A percentile compares a stretch with the other conserved stretches of the same genome.
phyloP scores from a whole-genome alignment of 1,284 basidiomycete species.

The Mycosarcoma mackinlayi region DNA sequence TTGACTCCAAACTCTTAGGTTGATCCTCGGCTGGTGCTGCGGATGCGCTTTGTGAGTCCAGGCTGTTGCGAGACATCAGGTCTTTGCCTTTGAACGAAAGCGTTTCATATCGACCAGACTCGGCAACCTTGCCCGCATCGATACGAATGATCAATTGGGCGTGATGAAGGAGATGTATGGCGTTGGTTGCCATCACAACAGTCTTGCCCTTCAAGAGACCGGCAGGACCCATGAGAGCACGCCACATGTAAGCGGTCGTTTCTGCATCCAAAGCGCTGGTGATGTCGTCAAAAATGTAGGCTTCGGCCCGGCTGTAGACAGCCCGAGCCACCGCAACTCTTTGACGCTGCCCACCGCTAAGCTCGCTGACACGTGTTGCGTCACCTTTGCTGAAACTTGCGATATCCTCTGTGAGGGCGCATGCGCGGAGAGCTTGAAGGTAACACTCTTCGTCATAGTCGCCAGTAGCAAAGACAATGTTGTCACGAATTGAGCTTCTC shows the following conservation, averaged over 20 bases:
- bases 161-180: slow-evolving; percentile 47
- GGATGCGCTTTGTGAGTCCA: slow-evolving; percentile 33
- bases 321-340: slow-evolving; percentile 62
- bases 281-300: slow-evolving; percentile 64
- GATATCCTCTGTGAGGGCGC: slow-evolving; percentile 58
- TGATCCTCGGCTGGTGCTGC: slow-evolving; percentile 8
- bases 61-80: slow-evolving; percentile 41
- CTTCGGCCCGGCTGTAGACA: slow-evolving; percentile 58
- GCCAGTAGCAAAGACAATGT: slow-evolving; percentile 59
- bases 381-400: slow-evolving; percentile 57
- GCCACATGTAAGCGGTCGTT: slow-evolving; percentile 72
- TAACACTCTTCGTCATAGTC: slow-evolving; percentile 56
- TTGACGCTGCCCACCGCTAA: slow-evolving; percentile 64
- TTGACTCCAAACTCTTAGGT: slow-evolving; percentile 13
- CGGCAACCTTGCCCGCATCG: slow-evolving; percentile 50
- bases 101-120: slow-evolving; percentile 43
- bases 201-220: slow-evolving; percentile 50
- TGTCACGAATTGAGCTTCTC: slow-evolving; percentile 54
- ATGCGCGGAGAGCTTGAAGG: slow-evolving; percentile 49
- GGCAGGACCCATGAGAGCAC: slow-evolving; percentile 34
- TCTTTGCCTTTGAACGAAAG: slow-evolving; percentile 50
- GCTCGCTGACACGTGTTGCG: slow-evolving; percentile 52
- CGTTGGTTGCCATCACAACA: slow-evolving; percentile 56
- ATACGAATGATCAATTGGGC: slow-evolving; percentile 41
- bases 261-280: slow-evolving; percentile 74